A percentile compares a stretch with the other conserved stretches of the same genome.
phyloP scores from a whole-genome alignment of 2,329 filamentous ascomycete species.

The Ascochyta lentis region DNA sequence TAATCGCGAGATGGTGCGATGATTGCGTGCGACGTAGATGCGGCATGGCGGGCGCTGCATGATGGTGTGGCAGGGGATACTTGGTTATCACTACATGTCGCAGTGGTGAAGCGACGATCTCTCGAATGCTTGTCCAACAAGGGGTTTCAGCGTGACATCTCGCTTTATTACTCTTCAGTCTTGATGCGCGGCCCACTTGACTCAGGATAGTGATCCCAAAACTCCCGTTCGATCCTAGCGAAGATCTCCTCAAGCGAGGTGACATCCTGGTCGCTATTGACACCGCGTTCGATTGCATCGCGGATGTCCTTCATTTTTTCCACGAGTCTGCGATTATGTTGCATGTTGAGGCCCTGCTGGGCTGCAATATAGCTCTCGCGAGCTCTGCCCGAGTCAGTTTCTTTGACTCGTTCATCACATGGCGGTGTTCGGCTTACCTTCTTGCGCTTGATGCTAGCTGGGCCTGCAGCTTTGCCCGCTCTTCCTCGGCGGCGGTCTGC shows the following conservation, averaged over 20 bases:
- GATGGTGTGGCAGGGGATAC: too few relatives aligned
- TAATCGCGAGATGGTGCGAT: too few relatives aligned
- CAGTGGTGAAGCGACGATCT: too few relatives aligned
- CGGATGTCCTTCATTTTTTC: conserved; percentile 8
- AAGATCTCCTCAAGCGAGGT: conserved; percentile 8
- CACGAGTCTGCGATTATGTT: conserved; percentile 2
- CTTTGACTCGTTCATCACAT: background rate
- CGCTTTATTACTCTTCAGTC: background rate
- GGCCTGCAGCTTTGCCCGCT: conserved; percentile 1
- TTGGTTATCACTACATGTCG: too few relatives aligned
- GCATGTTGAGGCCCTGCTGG: background rate
- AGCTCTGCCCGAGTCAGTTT: background rate
- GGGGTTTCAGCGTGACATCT: too few relatives aligned
- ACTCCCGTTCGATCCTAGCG: conserved; percentile 6
- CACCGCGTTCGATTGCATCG: conserved; percentile 7
- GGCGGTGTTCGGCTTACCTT: background rate
- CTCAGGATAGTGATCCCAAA: conserved; percentile 1
- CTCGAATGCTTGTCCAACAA: too few relatives aligned
- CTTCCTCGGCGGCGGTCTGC: background rate
- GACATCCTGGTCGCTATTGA: conserved; percentile 2
- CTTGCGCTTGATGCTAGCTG: conserved; percentile 9
- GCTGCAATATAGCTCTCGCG: conserved; percentile 6
- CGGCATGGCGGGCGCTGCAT: too few relatives aligned
- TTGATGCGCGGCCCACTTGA: background rate
- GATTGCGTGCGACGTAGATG: too few relatives aligned